Conservation (phyloP, 2,329 filamentous ascomycete species). For the Colletotrichum noveboracense region DNA sequence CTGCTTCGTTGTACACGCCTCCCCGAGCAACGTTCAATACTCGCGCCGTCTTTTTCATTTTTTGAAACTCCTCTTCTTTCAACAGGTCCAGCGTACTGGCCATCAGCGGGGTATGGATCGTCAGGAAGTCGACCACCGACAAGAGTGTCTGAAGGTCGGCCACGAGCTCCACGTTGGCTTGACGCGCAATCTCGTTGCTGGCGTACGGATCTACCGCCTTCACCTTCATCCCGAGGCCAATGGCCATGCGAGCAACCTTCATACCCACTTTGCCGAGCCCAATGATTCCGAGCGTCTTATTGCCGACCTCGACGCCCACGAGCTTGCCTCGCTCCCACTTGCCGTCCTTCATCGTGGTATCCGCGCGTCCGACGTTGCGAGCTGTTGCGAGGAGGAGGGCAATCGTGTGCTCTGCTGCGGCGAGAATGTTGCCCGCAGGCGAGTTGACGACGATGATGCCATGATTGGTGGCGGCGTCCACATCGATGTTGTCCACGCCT, state of each 20-base stretch:
- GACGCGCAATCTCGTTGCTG: conserved; percentile 71
- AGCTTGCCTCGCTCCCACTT: conserved; percentile 78
- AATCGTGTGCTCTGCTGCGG: conserved; percentile 80
- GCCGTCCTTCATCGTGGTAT: conserved; percentile 71
- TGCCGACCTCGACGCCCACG: conserved; percentile 78
- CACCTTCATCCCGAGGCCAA: conserved; percentile 78
- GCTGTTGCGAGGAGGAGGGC: conserved; percentile 77
- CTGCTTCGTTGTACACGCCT: conserved; percentile 79
- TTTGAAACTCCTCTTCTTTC: conserved; percentile 66
- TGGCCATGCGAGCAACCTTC: conserved; percentile 80
- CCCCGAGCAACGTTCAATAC: conserved; percentile 82
- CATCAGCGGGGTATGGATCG: conserved; percentile 81
- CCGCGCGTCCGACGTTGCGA: conserved; percentile 74
- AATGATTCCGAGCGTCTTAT: conserved; percentile 78
- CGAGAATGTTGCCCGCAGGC: conserved; percentile 80
- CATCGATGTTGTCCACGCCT: conserved; percentile 83
- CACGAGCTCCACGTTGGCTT: conserved; percentile 70
- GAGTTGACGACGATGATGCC: conserved; percentile 84
- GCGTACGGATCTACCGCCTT: conserved; percentile 80
- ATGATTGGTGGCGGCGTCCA: conserved; percentile 71
- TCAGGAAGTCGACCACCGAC: conserved; percentile 74
- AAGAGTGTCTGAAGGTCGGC: conserved; percentile 64
- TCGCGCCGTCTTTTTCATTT: conserved; percentile 76
- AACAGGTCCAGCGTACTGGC: conserved; percentile 80
- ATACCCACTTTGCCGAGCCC: conserved; percentile 85